These are phyloP conservation scores for Calamus simplicifolius DNA, from an alignment of 176 grass and related monocot species.

Conservation along the genomic window DNA sequence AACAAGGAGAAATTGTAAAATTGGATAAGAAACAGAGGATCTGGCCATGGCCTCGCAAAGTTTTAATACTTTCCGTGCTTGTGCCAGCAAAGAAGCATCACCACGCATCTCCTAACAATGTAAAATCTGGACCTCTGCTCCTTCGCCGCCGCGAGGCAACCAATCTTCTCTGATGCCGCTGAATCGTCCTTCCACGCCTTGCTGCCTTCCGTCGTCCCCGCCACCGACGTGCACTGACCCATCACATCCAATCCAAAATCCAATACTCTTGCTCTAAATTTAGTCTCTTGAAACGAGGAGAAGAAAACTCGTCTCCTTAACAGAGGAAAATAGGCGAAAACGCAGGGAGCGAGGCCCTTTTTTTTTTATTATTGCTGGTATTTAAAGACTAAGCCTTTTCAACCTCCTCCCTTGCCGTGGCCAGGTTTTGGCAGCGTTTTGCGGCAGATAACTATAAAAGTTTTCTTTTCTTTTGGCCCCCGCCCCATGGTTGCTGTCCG, in stretches of 20 bases:
- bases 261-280: no score
- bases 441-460: not conserved
- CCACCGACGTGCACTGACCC: conserved; percentile 6
- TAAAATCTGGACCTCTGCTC: conserved; percentile 14
- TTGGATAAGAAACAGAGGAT: no score
- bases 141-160: conserved; percentile 13
- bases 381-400: not conserved
- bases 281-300: not conserved
- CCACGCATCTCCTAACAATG: conserved; percentile 12
- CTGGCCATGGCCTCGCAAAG: not conserved
- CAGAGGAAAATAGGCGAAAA: not conserved
- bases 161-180: not conserved
- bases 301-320: not conserved
- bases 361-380: no score
- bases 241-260: not conserved
- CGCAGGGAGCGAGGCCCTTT: no score
- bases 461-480: not conserved
- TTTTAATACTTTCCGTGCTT: conserved; percentile 13
- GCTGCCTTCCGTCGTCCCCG: not conserved
- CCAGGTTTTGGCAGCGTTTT: no score
- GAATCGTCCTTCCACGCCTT: not conserved
- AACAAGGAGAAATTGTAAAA: no score
- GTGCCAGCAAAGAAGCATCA: conserved; percentile 20
- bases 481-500: not conserved
- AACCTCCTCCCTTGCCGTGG: not conserved